Evolutionary conservation across 23 red algal genomes (phyloP).

Genomic region (Gracilaria caudata): DNA sequence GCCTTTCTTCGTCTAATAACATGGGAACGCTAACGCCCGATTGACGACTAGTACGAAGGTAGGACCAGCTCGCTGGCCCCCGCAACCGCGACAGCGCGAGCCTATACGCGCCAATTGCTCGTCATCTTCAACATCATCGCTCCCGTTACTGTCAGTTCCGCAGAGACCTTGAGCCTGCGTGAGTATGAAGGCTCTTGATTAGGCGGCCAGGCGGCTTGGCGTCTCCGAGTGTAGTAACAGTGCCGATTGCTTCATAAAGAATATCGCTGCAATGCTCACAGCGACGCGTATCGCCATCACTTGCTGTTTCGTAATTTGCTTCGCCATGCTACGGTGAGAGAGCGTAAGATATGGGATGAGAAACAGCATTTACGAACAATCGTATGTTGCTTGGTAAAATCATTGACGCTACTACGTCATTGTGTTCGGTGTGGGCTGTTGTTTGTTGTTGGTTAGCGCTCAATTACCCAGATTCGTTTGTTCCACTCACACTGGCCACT

Average conservation of each 20-base stretch:
- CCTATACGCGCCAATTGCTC: too few relatives aligned
- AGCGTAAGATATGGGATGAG: background rate
- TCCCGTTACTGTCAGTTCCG: too few relatives aligned
- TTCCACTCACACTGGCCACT: background rate
- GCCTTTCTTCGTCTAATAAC: too few relatives aligned
- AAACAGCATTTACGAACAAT: background rate
- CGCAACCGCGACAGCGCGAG: too few relatives aligned
- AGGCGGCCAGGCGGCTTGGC: background rate
- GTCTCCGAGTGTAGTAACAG: background rate
- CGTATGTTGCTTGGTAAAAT: slow-evolving; percentile 5
- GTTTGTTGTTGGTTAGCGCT: slow-evolving; percentile 5
- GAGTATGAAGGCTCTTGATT: too few relatives aligned
- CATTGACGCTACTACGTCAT: background rate
- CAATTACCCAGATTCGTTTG: background rate
- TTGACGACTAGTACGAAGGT: too few relatives aligned
- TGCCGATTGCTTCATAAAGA: background rate
- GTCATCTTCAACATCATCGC: too few relatives aligned
- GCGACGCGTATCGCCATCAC: background rate
- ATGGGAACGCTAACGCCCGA: too few relatives aligned
- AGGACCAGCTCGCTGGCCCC: too few relatives aligned
- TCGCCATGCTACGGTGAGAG: background rate
- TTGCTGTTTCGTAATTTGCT: background rate
- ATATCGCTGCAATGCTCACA: background rate
- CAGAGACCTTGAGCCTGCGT: too few relatives aligned
- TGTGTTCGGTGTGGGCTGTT: slow-evolving; percentile 19